Evolutionary conservation across 1,139 yeast genomes (phyloP).

Genomic region (Kodamaea sp.): DNA sequence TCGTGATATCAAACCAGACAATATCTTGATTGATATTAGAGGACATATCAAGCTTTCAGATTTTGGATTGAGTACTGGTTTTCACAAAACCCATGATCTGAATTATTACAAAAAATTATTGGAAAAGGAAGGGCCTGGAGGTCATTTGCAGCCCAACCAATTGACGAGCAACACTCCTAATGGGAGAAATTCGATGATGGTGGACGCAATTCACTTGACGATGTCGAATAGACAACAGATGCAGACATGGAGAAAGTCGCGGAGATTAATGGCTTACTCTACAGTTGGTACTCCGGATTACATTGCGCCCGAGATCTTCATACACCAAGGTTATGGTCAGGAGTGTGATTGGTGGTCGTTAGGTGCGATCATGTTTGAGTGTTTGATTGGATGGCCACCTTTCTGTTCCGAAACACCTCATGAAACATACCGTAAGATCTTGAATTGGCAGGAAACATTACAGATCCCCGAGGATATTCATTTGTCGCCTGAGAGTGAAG

Average conservation of each 20-base stretch:
- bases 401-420: constrained; percentile 99
- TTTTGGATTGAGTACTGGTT: constrained; percentile 83
- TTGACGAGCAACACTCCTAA: constrained; percentile 16
- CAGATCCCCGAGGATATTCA: constrained; percentile 96
- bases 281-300: constrained; percentile 99
- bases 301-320: constrained; percentile 96
- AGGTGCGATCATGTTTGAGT: constrained; percentile 98
- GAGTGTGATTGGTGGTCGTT: constrained; percentile 99
- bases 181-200: constrained; percentile 78
- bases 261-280: constrained; percentile 96
- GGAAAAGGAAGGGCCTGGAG: constrained; percentile 54
- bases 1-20: constrained; percentile 79
- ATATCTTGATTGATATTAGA: constrained; percentile 73
- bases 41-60: constrained; percentile 81
- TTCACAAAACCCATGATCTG: constrained; percentile 82
- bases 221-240: constrained; percentile 96
- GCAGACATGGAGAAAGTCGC: constrained; percentile 97
- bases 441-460: constrained; percentile 92
- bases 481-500: constrained; percentile 91
- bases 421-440: constrained; percentile 91
- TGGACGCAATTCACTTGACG: constrained; percentile 92
- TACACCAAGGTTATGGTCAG: constrained; percentile 97
- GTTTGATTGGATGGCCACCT: constrained; percentile 99
- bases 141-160: constrained; percentile 27
- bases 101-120: constrained; percentile 72